phyloP scores from a whole-genome alignment of 306 rosid genomes.

The Cajanus cajan region DNA sequence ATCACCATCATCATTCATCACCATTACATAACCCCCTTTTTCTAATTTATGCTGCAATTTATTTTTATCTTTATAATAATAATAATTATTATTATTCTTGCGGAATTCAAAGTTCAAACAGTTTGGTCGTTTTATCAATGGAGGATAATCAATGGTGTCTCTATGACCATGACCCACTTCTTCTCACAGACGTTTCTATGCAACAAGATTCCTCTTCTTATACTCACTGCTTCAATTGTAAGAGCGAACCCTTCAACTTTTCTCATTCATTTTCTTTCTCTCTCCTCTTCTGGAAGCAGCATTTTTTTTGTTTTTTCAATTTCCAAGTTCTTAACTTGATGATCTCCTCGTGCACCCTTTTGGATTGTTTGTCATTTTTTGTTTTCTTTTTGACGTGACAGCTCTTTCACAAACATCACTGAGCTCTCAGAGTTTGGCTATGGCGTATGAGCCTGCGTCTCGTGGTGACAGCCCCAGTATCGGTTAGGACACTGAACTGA shows the following conservation, averaged over 20 bases:
- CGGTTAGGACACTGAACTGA: slow-evolving; percentile 17
- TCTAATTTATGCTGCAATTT: slow-evolving; percentile 24
- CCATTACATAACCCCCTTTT: slow-evolving; percentile 15
- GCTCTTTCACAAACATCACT: slow-evolving; percentile 29
- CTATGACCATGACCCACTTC: slow-evolving; percentile 66
- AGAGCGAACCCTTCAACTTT: not conserved
- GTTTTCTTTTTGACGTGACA: slow-evolving; percentile 22
- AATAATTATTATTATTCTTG: slow-evolving; percentile 13
- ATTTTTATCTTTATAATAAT: not conserved
- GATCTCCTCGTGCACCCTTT: slow-evolving; percentile 20
- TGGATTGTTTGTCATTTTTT: not conserved
- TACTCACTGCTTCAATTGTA: slow-evolving; percentile 32
- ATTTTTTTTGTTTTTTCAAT: too few species aligned
- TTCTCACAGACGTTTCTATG: slow-evolving; percentile 52
- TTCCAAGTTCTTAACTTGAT: slow-evolving; percentile 8
- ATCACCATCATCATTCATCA: not conserved
- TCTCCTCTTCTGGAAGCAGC: not conserved
- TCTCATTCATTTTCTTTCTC: not conserved
- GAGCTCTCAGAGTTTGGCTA: slow-evolving; percentile 41
- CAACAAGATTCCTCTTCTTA: slow-evolving; percentile 35
- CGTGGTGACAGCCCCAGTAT: slow-evolving; percentile 26
- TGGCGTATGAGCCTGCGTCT: slow-evolving; percentile 46
- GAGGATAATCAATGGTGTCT: slow-evolving; percentile 45
- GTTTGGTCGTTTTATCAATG: slow-evolving; percentile 38
- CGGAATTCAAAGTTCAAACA: slow-evolving; percentile 42